A percentile compares a stretch with the other conserved stretches of the same genome.
phyloP scores from a whole-genome alignment of 2,329 filamentous ascomycete species.

The Ambrosiella xylebori region DNA sequence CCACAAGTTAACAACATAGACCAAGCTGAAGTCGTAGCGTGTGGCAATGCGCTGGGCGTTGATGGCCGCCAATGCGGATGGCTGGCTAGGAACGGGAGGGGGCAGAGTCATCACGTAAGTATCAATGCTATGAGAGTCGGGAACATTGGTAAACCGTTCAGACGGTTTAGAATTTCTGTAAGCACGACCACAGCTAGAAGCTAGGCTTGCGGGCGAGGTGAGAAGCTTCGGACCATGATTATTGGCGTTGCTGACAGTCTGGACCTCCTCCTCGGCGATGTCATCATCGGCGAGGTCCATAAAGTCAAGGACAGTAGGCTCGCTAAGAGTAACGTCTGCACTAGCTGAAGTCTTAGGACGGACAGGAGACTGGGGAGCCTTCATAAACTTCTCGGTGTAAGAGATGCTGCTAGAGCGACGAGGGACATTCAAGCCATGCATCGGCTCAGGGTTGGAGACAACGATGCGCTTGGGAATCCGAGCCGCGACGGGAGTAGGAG shows the following conservation, averaged over 20 bases:
- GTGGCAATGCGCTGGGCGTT: constrained; percentile 38
- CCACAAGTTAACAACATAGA: constrained; percentile 44
- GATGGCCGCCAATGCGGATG: constrained; percentile 32
- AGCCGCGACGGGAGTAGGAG: not conserved
- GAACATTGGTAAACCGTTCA: not conserved
- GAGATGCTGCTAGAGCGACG: constrained; percentile 10
- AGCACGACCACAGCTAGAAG: constrained; percentile 5
- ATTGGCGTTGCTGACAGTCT: constrained; percentile 4
- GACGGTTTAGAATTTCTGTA: constrained; percentile 3
- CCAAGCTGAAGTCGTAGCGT: constrained; percentile 38
- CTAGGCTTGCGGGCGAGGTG: constrained; percentile 3
- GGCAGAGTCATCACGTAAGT: constrained; percentile 26
- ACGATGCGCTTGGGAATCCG: constrained; percentile 1
- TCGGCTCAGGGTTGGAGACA: constrained; percentile 6
- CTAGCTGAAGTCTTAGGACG: constrained; percentile 10
- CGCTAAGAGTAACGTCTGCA: constrained; percentile 23
- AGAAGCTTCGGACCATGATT: not conserved
- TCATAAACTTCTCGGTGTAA: constrained; percentile 3
- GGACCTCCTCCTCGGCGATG: constrained; percentile 29
- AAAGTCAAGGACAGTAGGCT: constrained; percentile 37
- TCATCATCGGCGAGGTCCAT: constrained; percentile 38
- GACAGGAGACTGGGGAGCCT: not conserved
- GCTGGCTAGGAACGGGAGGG: constrained; percentile 27
- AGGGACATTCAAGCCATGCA: not conserved
- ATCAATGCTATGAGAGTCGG: constrained; percentile 14